phyloP scores from a whole-genome alignment of 1,284 basidiomycete species.

The Cutaneotrichosporon sp. region DNA sequence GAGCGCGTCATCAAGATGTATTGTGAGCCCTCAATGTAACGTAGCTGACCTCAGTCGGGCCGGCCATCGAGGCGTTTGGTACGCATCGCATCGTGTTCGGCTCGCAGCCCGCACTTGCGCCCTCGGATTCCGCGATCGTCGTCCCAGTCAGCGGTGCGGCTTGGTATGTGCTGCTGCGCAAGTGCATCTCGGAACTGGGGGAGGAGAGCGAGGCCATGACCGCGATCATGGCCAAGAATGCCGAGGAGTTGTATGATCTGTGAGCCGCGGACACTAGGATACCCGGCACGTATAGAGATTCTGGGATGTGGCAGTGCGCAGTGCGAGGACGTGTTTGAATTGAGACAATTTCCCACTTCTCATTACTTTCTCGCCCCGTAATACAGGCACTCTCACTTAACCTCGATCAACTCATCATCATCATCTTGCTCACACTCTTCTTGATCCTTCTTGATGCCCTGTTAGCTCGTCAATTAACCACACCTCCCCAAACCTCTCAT shows the following conservation, averaged over 20 bases:
- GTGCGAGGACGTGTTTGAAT: background rate
- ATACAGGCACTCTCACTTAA: background rate
- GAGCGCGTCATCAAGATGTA: slow-evolving; percentile 80
- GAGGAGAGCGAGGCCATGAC: slow-evolving; percentile 69
- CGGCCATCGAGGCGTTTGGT: slow-evolving; percentile 65
- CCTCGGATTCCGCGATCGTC: slow-evolving; percentile 30
- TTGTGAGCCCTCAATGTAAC: slow-evolving; percentile 60
- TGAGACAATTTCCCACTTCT: background rate
- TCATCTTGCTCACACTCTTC: background rate
- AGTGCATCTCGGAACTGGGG: slow-evolving; percentile 76
- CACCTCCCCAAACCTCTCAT: background rate
- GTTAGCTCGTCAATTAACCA: background rate
- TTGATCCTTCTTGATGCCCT: background rate
- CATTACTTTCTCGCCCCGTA: background rate
- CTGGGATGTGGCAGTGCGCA: background rate
- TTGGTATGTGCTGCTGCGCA: slow-evolving; percentile 79
- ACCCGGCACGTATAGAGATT: slow-evolving; percentile 1
- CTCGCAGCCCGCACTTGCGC: slow-evolving; percentile 54
- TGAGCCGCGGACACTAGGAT: background rate
- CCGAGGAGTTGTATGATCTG: slow-evolving; percentile 15
- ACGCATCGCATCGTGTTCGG: slow-evolving; percentile 62
- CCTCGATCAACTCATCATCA: background rate
- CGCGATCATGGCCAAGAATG: slow-evolving; percentile 43
- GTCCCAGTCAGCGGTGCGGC: slow-evolving; percentile 59
- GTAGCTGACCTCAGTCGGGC: slow-evolving; percentile 29